phyloP scores from a whole-genome alignment of 179 eudicot genomes.

The Beta lomatogona region DNA sequence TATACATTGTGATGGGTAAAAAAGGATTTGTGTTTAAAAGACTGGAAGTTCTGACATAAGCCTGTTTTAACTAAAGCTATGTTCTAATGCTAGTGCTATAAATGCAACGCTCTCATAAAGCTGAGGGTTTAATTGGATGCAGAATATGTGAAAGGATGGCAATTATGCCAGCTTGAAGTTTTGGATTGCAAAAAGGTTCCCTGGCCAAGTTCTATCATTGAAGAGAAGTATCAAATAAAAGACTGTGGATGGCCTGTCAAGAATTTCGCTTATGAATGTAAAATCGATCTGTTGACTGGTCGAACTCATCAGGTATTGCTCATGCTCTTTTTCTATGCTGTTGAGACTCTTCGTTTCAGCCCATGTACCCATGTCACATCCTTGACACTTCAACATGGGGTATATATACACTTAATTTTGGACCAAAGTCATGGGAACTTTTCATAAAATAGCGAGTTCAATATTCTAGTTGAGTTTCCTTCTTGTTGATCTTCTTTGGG shows the following conservation, averaged over 20 bases:
- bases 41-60: background rate
- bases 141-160: constrained; percentile 74
- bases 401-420: background rate
- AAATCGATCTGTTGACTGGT: constrained; percentile 86
- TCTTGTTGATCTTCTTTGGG: background rate
- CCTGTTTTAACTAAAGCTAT: background rate
- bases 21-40: background rate
- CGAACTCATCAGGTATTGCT: constrained; percentile 88
- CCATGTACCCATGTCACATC: background rate
- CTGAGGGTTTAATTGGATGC: constrained; percentile 32
- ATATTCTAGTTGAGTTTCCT: background rate
- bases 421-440: background rate
- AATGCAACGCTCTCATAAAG: background rate
- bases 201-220: constrained; percentile 60
- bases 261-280: constrained; percentile 84
- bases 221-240: constrained; percentile 52
- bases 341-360: background rate
- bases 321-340: background rate
- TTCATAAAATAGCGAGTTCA: background rate
- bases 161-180: constrained; percentile 84
- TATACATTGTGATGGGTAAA: background rate
- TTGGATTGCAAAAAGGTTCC: constrained; percentile 86
- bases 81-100: background rate
- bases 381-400: background rate
- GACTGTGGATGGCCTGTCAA: constrained; percentile 78